Evolutionary conservation across 768 basidiomycete genomes (phyloP), one percentile per base, ranked within the genome.

Genomic region (Podaxis sp.): DNA sequence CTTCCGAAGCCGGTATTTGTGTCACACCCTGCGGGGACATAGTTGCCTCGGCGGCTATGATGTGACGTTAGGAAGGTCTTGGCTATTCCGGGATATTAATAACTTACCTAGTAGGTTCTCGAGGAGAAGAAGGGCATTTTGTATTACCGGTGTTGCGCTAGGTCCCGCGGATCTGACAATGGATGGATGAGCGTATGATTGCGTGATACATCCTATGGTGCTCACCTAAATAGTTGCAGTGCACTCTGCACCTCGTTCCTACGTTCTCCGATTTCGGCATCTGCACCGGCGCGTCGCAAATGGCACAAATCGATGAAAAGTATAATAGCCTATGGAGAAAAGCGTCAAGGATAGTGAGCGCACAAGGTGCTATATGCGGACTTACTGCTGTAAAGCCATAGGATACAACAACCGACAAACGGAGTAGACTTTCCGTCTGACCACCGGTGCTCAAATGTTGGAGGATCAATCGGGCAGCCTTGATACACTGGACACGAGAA

Each of bases 231-330:
- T 6, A 70, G 49, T 53, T 67, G 67, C 26, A 72, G 56, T 2
- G 67, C 70, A 22, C 65, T 62, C 13, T 68, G 65, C 12, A 72
- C 44, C 52, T 71, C 70, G 0, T 55, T 48, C 15, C 70, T 58
- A 5, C 69, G 63, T 10, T 61, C 56, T 33, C 67, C 65, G 37
- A 67, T 62, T 13, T 67, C 67, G 33, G 64, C 58, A 15, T 67
- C 67, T 10, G 65, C 63, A 33, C 68, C 66, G 11, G 62, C 58
- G 37, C 37, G 30, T 11, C 40, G 55, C n/a, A 56, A 15, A 40
- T 71, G 66, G 28, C 70, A 72, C 12, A 72, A 38, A 57, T 72
- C 71, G 17, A 70, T 69, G 50, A 72, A 72, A 17, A 72, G 62
- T 15, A 72, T 70, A 8, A 72, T 67, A 22, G 66, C 64, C 70